Evolutionary conservation across 192 early-diverging fungal species (phyloP), one percentile per base, ranked within the genome.

Genomic region (Backusella tuberculispora): DNA sequence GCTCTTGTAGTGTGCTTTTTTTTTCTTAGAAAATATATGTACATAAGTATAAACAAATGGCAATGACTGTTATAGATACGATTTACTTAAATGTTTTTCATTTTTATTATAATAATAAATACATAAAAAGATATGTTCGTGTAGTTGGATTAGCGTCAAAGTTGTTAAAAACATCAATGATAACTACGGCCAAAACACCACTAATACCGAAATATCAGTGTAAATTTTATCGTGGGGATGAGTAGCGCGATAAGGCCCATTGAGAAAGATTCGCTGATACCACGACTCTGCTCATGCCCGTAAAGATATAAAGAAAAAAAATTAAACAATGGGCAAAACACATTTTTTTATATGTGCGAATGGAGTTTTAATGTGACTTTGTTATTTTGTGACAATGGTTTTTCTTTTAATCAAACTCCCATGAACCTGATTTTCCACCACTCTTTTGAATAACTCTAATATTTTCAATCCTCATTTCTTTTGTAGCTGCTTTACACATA

Each of bases 401-500:
- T 34, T 34, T 34, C 29, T 34, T 34, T 63, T 69, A 29, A 15
- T 74, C 37, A 29, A 41, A 71, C 48, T 44, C 40, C 76, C 85
- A 91, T 7, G 63, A 37, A 0, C 93, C 96, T 71, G 90, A 92
- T 74, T 93, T 93, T 7, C 97, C 97, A 6, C 97, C 97, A 1
- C 89, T 83, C 80, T 98, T 98, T 65, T 87, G 80, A 21, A 92
- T 80, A 0, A 98, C 90, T 4, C 90, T 78, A 42, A 97, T 84
- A 45, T 88, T 85, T 34, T 85, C 83, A 76, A 98, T 96, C 26
- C 80, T 77, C 85, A 97, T 97, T n/a, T 80, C 83, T 72, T 95
- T 94, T 43, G 90, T 88, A 8, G 92, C 94, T 1, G 95, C 94
- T 76, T 98, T 98, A 80, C 93, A 97, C 97, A 98, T 98, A 77